phyloP scores from a whole-genome alignment of 345 rosid species.

The Lagerstroemia speciosa region DNA sequence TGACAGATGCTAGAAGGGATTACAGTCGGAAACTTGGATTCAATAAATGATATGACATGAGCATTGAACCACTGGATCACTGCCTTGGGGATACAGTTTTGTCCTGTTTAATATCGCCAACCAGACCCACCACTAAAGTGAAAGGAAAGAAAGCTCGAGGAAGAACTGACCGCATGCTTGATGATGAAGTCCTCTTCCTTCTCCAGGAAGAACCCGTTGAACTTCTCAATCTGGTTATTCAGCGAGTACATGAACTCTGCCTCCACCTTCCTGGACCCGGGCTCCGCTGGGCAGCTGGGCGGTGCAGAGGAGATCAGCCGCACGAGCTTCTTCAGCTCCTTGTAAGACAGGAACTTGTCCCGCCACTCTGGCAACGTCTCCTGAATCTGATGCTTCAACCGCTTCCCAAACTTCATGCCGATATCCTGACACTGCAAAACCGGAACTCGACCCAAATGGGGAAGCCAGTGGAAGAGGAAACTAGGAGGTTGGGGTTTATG shows the following conservation, averaged over 20 bases:
- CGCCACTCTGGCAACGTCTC: conserved; percentile 79
- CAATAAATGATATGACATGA: no score
- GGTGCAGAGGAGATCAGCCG: conserved; percentile 25
- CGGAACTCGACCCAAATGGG: not conserved
- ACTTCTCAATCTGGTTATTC: conserved; percentile 77
- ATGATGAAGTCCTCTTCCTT: conserved; percentile 91
- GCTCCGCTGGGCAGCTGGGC: not conserved
- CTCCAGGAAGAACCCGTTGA: conserved; percentile 72
- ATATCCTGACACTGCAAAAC: not conserved
- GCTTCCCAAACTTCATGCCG: conserved; percentile 80
- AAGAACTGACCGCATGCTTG: conserved; percentile 44
- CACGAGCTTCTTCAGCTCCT: conserved; percentile 73
- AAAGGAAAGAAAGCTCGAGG: not conserved
- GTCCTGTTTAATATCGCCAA: no score
- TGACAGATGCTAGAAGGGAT: no score
- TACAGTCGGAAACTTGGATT: no score
- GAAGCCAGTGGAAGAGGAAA: not conserved
- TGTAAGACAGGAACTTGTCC: conserved; percentile 63
- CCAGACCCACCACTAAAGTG: no score
- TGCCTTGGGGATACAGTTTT: no score
- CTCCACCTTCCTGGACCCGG: conserved; percentile 25
- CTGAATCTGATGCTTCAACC: conserved; percentile 63
- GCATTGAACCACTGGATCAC: no score
- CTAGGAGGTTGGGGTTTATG: not conserved
- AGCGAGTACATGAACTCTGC: conserved; percentile 49